Evolutionary conservation across 1,284 basidiomycete genomes (phyloP), one percentile per base, ranked within the genome.

Genomic region (Wolfiporia cocos): DNA sequence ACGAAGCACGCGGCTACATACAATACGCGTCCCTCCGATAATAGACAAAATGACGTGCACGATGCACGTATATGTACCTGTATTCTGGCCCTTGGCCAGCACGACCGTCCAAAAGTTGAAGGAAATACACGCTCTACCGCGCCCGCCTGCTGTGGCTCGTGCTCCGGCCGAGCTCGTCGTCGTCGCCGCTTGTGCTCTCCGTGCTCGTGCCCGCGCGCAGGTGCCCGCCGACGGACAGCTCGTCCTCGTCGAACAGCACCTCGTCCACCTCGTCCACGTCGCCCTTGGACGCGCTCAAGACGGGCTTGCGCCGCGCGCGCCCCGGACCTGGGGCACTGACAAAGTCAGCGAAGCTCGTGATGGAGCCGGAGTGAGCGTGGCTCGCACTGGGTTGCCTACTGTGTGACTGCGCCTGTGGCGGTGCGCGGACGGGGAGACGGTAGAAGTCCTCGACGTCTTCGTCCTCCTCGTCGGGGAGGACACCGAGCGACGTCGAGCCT

Each of bases 361-460:
- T 58, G 2, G 74, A 60, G 10, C 11, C 50, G 50, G 46, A 49
- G 45, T 14, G 40, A 56, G 23, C 44, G 41, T 59, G 40, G 49
- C 55, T 20, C 52, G 41, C 28, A 62, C 46, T 21, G 38, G 49
- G 43, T 20, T 43, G 38, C 40, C 54, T 49, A 35, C 47, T 54
- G 46, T 56, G 58, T 2, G 46, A 41, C n/a, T 50, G 33, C 15
- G 47, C 31, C 20, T 48, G 44, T 26, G 45, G 20, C 14, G 44
- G 68, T 11, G 70, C 63, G 47, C 72, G 73, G 26, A 78, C 62
- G 5, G 79, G 76, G 26, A 79, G 68, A 47, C 74, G 74, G 55
- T 85, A 84, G 55, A 83, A 80, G 44, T 81, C 78, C 43, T 78
- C 78, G 18, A 71, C 60, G 30, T 81, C 78, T 26, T 81, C 78